Base-by-base conservation (phyloP, 805 yeast genomes). In the Starmerella cellae region DNA sequence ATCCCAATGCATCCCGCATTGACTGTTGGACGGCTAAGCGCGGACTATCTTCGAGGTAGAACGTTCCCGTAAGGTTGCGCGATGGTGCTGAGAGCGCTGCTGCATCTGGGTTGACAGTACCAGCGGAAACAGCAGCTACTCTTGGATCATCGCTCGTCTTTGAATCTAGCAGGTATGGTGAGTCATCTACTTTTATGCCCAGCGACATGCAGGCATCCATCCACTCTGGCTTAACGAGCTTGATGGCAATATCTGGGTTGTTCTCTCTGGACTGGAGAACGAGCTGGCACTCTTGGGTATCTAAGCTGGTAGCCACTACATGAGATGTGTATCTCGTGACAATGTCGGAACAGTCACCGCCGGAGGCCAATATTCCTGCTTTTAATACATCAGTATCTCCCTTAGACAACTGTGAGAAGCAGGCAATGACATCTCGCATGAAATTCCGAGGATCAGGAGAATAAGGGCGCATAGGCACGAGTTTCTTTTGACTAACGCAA, bases 251-350 rank as follows among this genome's bases (percentile, higher is more conserved):
- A 1, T 62, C 62, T 20, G 60, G 59, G 24, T 53, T 50, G 23
- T 44, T 43, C 20, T 30, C 21, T 6, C 46, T 35, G 43, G 48
- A 48, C 27, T 48, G 37, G 28, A 46, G 62, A 54, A 82, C 83
- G 21, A 72, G 65, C 30, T 74, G 66, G 37, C 77, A 71, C 45
- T 75, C 75, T 41, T 75, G 81, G 42, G 74, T 72, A 3, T 71
- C 59, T 28, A 62, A 55, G 48, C 72, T 73, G 4, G 60, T 55
- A 0, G 88, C 72, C 18, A 88, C 64, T 28, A 84, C 67, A 65
- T 88, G 96, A 0, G 95, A 82, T 1, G 94, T 82, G 49, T 71
- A 72, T 41, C 71, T 70, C 8, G 83, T 76, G 24, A 87, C 63
- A 10, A 64, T 64, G 46, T 78, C 79, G 32, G 74, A 63, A 54